phyloP scores from a whole-genome alignment of 352 stramenopile genomes.

The Globisporangium okanoganense region DNA sequence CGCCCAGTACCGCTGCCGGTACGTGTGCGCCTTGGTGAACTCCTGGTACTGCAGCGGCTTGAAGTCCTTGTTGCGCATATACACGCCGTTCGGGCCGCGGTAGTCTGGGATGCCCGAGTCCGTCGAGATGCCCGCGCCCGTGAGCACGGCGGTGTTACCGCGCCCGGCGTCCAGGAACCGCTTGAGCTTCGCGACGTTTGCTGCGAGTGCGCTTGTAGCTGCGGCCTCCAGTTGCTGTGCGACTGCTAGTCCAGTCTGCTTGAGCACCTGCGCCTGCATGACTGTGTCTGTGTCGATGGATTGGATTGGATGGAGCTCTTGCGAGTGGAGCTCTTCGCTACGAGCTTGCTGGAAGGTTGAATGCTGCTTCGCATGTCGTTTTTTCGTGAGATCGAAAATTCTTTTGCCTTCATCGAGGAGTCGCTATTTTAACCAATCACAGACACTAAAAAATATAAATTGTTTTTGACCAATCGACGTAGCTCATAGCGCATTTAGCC shows the following conservation, averaged over 20 bases:
- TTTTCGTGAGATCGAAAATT: too few relatives aligned
- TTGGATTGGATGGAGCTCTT: too few relatives aligned
- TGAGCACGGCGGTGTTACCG: slow-evolving; percentile 79
- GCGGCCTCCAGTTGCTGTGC: not conserved
- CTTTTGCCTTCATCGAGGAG: too few relatives aligned
- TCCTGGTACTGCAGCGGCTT: slow-evolving; percentile 96
- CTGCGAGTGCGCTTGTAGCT: not conserved
- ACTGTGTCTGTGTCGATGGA: too few relatives aligned
- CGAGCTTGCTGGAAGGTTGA: too few relatives aligned
- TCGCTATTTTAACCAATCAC: too few relatives aligned
- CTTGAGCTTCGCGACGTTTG: slow-evolving; percentile 34
- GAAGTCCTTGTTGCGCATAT: slow-evolving; percentile 91
- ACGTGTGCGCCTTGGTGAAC: slow-evolving; percentile 65
- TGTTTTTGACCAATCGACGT: too few relatives aligned
- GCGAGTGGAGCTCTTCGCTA: too few relatives aligned
- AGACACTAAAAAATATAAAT: too few relatives aligned
- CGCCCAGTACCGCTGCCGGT: slow-evolving; percentile 92
- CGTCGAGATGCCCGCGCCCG: slow-evolving; percentile 95
- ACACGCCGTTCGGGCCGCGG: slow-evolving; percentile 92
- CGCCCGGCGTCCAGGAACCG: slow-evolving; percentile 50
- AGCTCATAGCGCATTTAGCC: too few relatives aligned
- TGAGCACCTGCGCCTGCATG: slow-evolving; percentile 9
- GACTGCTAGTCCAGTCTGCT: not conserved
- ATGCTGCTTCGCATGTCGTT: too few relatives aligned
- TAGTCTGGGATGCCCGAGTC: slow-evolving; percentile 98